Percentiles rank a stretch among this genome's conserved stretches.
phyloP scores from a whole-genome alignment of 2,329 filamentous ascomycete genomes.

The Arthrobotrys pseudoclavata region DNA sequence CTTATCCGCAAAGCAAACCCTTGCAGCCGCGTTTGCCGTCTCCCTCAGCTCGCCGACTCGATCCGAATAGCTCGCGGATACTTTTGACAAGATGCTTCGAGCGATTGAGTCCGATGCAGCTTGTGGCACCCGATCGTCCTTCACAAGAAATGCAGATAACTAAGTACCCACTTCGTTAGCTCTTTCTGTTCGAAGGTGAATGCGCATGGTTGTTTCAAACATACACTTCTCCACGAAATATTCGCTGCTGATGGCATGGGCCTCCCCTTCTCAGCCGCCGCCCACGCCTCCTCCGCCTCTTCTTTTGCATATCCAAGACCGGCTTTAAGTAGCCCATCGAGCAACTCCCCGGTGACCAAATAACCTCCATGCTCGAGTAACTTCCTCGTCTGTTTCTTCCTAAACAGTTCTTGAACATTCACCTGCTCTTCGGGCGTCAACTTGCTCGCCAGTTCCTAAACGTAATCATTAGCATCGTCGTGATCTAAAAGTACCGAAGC shows the following conservation, averaged over 20 bases:
- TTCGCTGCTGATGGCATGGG: conserved; percentile 3
- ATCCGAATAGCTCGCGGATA: conserved; percentile 27
- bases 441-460: conserved; percentile 29
- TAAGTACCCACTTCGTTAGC: conserved; percentile 14
- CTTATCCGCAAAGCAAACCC: conserved; percentile 41
- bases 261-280: conserved; percentile 25
- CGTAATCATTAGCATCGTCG: conserved; percentile 14
- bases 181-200: neutral
- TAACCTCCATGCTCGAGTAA: conserved; percentile 31
- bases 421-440: conserved; percentile 27
- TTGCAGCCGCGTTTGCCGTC: conserved; percentile 34
- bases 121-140: conserved; percentile 20
- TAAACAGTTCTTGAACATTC: conserved; percentile 34
- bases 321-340: conserved; percentile 5
- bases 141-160: conserved; percentile 24
- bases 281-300: conserved; percentile 46
- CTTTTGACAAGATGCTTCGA: conserved; percentile 27
- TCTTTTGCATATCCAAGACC: conserved; percentile 26
- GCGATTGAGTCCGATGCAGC: conserved; percentile 42
- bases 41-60: conserved; percentile 38
- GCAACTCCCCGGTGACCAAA: conserved; percentile 34
- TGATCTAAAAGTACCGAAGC: conserved; percentile 1
- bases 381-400: conserved; percentile 46
- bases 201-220: conserved; percentile 13
- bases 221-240: conserved; percentile 39